Evolutionary conservation across 1,284 basidiomycete species (phyloP).

Genomic region (Abortiporus biennis): DNA sequence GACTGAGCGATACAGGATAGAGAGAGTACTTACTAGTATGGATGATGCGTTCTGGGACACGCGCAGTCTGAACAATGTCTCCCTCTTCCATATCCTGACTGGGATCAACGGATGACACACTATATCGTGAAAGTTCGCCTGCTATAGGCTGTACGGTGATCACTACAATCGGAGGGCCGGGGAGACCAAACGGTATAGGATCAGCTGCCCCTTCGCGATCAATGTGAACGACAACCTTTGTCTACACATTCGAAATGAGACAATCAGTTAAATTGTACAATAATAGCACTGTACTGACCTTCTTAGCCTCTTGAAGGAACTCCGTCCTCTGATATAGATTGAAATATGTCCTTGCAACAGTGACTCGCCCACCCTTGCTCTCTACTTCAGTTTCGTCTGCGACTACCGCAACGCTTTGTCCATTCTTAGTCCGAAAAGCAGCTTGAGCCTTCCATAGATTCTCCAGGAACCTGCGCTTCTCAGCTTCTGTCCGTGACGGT

Average conservation of each 20-base stretch:
- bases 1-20: slow-evolving; percentile 10
- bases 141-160: slow-evolving; percentile 76
- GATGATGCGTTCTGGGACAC: slow-evolving; percentile 66
- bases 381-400: slow-evolving; percentile 75
- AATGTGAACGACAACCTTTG: slow-evolving; percentile 83
- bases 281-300: slow-evolving; percentile 40
- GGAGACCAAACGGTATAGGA: slow-evolving; percentile 66
- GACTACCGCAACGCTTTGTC: slow-evolving; percentile 60
- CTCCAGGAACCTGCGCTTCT: slow-evolving; percentile 81
- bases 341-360: slow-evolving; percentile 74
- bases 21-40: slow-evolving; percentile 61
- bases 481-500: slow-evolving; percentile 51
- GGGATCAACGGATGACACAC: slow-evolving; percentile 66
- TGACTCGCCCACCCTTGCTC: slow-evolving; percentile 49
- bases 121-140: slow-evolving; percentile 75
- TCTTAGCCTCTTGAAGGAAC: slow-evolving; percentile 69
- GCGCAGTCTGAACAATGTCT: slow-evolving; percentile 79
- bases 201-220: slow-evolving; percentile 71
- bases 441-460: slow-evolving; percentile 85
- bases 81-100: slow-evolving; percentile 68
- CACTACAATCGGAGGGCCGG: slow-evolving; percentile 63
- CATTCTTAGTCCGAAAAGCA: slow-evolving; percentile 61
- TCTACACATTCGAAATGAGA: slow-evolving; percentile 36
- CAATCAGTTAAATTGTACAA: neutral
- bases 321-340: slow-evolving; percentile 78